These are phyloP conservation scores for Monosporascus sp. DNA, from an alignment of 2,329 filamentous ascomycete genomes.

Conservation along the genomic window DNA sequence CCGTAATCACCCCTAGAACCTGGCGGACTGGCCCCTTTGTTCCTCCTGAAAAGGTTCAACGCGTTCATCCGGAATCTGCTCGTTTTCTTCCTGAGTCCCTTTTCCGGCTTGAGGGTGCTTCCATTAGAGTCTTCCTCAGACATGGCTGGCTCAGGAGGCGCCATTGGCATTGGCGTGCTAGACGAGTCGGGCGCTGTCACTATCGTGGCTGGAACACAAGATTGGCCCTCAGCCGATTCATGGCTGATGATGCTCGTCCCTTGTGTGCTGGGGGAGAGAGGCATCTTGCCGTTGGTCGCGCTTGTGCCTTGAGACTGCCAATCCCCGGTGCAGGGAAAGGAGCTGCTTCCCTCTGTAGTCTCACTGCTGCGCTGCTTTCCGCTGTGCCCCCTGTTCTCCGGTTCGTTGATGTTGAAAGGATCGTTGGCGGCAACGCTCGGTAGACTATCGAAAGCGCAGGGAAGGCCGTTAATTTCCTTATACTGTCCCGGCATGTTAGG, in stretches of 20 bases:
- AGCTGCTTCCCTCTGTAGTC: slow-evolving; percentile 55
- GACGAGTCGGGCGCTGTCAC: slow-evolving; percentile 33
- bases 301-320: slow-evolving; percentile 60
- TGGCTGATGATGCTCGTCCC: slow-evolving; percentile 61
- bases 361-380: slow-evolving; percentile 54
- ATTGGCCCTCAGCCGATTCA: slow-evolving; percentile 48
- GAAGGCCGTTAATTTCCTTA: slow-evolving; percentile 38
- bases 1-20: background rate
- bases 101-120: slow-evolving; percentile 43
- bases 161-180: slow-evolving; percentile 20
- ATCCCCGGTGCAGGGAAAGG: slow-evolving; percentile 48
- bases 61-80: slow-evolving; percentile 61
- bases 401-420: slow-evolving; percentile 38
- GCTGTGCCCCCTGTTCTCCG: slow-evolving; percentile 29
- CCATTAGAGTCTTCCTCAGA: slow-evolving; percentile 35
- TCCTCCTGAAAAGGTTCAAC: slow-evolving; percentile 49
- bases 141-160: slow-evolving; percentile 21
- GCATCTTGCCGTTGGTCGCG: slow-evolving; percentile 58
- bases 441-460: slow-evolving; percentile 39
- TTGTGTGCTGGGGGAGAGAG: slow-evolving; percentile 58
- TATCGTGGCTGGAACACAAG: slow-evolving; percentile 36
- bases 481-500: slow-evolving; percentile 29
- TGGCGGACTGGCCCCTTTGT: slow-evolving; percentile 31
- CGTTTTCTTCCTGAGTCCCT: slow-evolving; percentile 53
- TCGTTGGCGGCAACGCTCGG: slow-evolving; percentile 45